phyloP scores from a whole-genome alignment of 495 filamentous ascomycete species.

The Penicillium mononematosum region DNA sequence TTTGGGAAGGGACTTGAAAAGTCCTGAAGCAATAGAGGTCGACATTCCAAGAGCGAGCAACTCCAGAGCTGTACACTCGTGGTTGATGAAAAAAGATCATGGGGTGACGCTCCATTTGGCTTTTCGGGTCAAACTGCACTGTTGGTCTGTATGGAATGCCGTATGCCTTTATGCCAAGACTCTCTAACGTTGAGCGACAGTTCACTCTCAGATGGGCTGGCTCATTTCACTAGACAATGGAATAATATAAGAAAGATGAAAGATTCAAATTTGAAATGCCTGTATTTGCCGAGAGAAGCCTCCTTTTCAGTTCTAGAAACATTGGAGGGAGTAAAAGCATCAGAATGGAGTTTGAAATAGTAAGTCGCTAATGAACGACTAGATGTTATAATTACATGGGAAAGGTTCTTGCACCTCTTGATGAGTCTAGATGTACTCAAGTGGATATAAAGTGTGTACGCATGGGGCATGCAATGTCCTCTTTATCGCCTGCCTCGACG shows the following conservation, averaged over 20 bases:
- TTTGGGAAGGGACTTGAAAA: slow-evolving; percentile 81
- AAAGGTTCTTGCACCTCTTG: neutral
- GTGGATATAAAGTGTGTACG: slow-evolving; percentile 30
- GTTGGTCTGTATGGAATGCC: slow-evolving; percentile 18
- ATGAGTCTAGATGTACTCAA: slow-evolving; percentile 9
- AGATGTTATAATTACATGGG: slow-evolving; percentile 13
- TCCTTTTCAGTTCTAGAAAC: neutral
- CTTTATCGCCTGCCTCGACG: slow-evolving; percentile 46
- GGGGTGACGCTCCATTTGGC: slow-evolving; percentile 19
- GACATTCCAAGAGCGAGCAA: slow-evolving; percentile 48
- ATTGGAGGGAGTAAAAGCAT: neutral
- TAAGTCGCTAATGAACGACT: slow-evolving; percentile 11
- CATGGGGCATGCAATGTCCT: slow-evolving; percentile 43
- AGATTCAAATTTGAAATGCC: neutral
- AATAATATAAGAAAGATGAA: neutral
- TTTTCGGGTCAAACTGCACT: slow-evolving; percentile 26
- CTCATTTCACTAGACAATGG: neutral
- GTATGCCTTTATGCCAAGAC: slow-evolving; percentile 16
- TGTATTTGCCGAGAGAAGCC: neutral
- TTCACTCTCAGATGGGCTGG: neutral
- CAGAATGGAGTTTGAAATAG: slow-evolving; percentile 1
- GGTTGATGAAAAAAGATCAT: slow-evolving; percentile 16
- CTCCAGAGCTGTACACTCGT: slow-evolving; percentile 19
- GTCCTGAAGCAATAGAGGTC: slow-evolving; percentile 67
- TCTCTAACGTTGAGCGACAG: slow-evolving; percentile 4